These are phyloP conservation scores for Begonia loranthoides DNA, from an alignment of 306 rosid species.

Conservation along the genomic window DNA sequence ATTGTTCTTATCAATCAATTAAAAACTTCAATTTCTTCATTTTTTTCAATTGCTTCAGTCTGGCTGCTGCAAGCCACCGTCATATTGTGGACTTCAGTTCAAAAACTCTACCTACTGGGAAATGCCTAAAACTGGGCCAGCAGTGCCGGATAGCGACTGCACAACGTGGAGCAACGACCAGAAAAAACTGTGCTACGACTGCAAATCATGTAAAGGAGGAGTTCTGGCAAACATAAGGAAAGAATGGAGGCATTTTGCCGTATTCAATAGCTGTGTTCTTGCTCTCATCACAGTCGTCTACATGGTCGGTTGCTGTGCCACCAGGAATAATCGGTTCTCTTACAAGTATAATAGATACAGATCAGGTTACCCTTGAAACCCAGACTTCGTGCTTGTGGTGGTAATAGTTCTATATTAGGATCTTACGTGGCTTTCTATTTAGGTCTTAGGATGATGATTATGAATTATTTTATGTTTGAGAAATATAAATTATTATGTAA, in stretches of 20 bases:
- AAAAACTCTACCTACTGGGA: constrained; percentile 64
- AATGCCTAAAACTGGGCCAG: constrained; percentile 34
- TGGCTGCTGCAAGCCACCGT: constrained; percentile 88
- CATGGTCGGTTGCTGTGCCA: constrained; percentile 62
- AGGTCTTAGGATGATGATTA: too few relatives aligned
- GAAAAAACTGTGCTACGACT: constrained; percentile 46
- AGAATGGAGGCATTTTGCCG: constrained; percentile 46
- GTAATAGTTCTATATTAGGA: too few relatives aligned
- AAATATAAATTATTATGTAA: too few relatives aligned
- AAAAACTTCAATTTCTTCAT: background rate
- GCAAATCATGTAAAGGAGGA: constrained; percentile 84
- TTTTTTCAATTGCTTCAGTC: constrained; percentile 16
- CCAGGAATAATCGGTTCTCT: constrained; percentile 24
- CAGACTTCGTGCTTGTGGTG: too few relatives aligned
- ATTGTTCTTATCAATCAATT: too few relatives aligned
- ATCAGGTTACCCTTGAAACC: constrained; percentile 19
- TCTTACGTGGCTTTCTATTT: too few relatives aligned
- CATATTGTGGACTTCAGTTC: constrained; percentile 46
- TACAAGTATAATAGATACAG: constrained; percentile 6
- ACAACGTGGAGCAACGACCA: constrained; percentile 40
- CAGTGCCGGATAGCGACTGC: constrained; percentile 39
- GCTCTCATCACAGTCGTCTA: constrained; percentile 34
- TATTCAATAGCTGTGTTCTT: constrained; percentile 26
- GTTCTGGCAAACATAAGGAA: constrained; percentile 49
- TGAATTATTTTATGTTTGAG: too few relatives aligned